Evolutionary conservation across 1,139 yeast species (phyloP), one percentile per base, ranked within the genome.

Genomic region (Yamadazyma trypodendri): DNA sequence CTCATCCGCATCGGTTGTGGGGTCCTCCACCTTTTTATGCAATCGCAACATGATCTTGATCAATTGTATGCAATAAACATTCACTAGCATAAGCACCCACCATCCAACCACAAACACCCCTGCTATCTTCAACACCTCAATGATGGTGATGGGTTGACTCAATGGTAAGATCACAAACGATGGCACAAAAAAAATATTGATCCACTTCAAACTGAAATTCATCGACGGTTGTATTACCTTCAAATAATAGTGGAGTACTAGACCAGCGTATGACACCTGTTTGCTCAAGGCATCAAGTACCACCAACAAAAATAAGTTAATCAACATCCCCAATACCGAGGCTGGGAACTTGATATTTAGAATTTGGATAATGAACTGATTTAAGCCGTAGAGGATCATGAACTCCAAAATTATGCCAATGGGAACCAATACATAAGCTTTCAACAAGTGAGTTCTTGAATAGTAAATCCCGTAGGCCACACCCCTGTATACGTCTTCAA

Each of bases 141-240:
- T 72, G 29, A 80, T 79, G 11, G 82, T 67, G 32, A 85, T 81
- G 42, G 75, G 73, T 27, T 75, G 74, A 12, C 87, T 75, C 38
- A 84, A 65, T 0, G 94, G 92, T 34, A 85, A 68, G 1, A 81
- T 74, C 20, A 84, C 78, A 51, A 85, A 84, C 0, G 89, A 80
- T 0, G 94, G 92, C 1, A 86, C 79, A 65, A 85, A 85, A 55
- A 80, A 84, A 8, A 84, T 73, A 55, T 82, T 84, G 61, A 85
- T 85, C 92, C 92, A 85, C 40, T 83, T 70, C 41, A 85, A 64
- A 2, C 83, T 67, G 54, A 84, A 84, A 39, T 84, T 84, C 63
- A 79, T 77, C 1, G 86, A 81, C 1, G 85, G 76, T 38, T 80
- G 80, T 37, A 81, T 65, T 16, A 77, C 49, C 27, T 57, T 58